phyloP scores from a whole-genome alignment of 2,329 filamentous ascomycete species.

The Ascochyta koolunga region DNA sequence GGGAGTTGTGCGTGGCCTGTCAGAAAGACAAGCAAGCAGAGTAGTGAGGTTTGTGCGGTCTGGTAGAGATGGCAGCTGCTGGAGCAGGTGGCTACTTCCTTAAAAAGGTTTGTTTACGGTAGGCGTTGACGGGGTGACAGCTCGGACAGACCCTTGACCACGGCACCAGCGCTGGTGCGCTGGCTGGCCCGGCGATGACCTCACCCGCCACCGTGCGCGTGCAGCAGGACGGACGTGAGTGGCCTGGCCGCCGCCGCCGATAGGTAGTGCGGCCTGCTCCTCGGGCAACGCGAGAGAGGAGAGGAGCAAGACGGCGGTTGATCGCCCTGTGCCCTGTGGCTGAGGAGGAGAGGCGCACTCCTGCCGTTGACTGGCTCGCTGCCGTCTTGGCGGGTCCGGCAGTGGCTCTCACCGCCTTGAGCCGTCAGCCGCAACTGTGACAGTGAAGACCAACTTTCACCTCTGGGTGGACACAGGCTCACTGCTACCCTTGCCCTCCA shows the following conservation, averaged over 20 bases:
- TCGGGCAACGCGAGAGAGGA: constrained; percentile 14
- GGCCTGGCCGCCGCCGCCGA: constrained; percentile 3
- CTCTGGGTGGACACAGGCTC: constrained; percentile 23
- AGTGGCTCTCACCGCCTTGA: constrained; percentile 21
- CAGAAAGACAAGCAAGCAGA: constrained; percentile 20
- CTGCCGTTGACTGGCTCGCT: constrained; percentile 20
- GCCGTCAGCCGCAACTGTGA: constrained; percentile 1
- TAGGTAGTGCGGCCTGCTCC: constrained; percentile 14
- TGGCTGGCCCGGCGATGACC: constrained; percentile 32
- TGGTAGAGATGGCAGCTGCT: constrained; percentile 30
- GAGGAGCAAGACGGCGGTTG: too few species aligned
- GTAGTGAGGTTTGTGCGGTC: constrained; percentile 24
- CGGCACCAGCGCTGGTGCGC: too few species aligned
- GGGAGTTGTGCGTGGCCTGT: constrained; percentile 28
- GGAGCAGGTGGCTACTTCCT: constrained; percentile 24
- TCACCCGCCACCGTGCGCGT: constrained; percentile 29
- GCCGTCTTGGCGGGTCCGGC: constrained; percentile 6
- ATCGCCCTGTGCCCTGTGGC: background rate
- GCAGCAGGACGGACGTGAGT: constrained; percentile 13
- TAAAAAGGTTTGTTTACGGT: constrained; percentile 48
- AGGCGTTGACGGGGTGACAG: constrained; percentile 40
- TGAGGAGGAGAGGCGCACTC: constrained; percentile 8
- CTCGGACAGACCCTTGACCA: constrained; percentile 19
- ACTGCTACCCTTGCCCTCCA: constrained; percentile 18
- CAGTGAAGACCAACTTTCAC: constrained; percentile 11